These are phyloP conservation scores for Calonectria pteridis DNA, from an alignment of 2,329 filamentous ascomycete genomes.

Conservation along the genomic window DNA sequence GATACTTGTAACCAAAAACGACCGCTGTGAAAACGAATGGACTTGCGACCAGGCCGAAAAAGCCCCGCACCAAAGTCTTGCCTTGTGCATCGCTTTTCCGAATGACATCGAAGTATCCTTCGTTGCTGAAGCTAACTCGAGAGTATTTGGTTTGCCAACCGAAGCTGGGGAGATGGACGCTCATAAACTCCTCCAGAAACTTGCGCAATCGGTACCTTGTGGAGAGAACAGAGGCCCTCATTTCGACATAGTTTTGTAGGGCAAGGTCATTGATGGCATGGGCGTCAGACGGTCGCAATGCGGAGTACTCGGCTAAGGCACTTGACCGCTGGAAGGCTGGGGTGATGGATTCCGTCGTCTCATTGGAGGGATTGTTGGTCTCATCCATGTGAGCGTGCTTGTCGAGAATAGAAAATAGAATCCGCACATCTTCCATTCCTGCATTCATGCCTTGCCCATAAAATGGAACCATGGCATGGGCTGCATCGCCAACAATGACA, in stretches of 20 bases:
- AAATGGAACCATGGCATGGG: constrained; percentile 98
- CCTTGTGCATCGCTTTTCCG: constrained; percentile 77
- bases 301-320: constrained; percentile 82
- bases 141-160: constrained; percentile 96
- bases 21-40: constrained; percentile 45
- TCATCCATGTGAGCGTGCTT: constrained; percentile 65
- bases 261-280: constrained; percentile 94
- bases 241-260: constrained; percentile 91
- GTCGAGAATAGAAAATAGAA: constrained; percentile 87
- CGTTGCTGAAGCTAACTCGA: constrained; percentile 92
- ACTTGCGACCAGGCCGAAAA: constrained; percentile 53
- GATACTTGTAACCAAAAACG: constrained; percentile 45
- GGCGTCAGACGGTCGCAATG: constrained; percentile 80
- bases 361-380: constrained; percentile 55
- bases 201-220: constrained; percentile 85
- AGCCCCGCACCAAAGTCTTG: constrained; percentile 63
- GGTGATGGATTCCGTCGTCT: constrained; percentile 53
- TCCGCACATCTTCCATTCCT: constrained; percentile 91
- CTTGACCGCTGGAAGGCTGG: constrained; percentile 68
- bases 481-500: constrained; percentile 92
- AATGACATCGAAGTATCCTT: constrained; percentile 88
- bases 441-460: constrained; percentile 99
- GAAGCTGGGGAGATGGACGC: constrained; percentile 78
- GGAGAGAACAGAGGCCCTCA: constrained; percentile 87
- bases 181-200: constrained; percentile 85